Evolutionary conservation across 148 eudicot genomes (phyloP), one percentile per base, ranked within the genome.

Genomic region (Polygonum maritimum): DNA sequence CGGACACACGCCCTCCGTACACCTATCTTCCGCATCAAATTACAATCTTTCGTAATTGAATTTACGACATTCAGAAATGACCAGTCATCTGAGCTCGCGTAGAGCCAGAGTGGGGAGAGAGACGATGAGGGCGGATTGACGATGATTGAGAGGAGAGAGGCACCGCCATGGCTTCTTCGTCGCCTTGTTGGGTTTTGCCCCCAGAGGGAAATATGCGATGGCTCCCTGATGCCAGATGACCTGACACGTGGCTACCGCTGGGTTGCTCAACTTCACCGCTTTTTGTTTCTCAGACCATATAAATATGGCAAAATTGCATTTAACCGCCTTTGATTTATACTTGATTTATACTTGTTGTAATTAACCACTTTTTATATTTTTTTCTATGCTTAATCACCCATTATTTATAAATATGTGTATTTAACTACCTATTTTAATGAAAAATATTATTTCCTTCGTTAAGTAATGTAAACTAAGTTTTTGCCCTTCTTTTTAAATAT

Each of bases 181-280:
- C 71, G 71, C 49, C 77, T 58, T 22, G 72, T 62, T 63, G 57
- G 48, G 19, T 35, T 67, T 67, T 67, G 71, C 44, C 71, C 45
- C 45, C 45, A 67, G 41, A 36, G 19, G n/a, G 18, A 45, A 78
- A 74, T 65, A 75, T 79, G 82, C 82, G 75, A 75, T 73, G 63
- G 58, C 39, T 26, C 31, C 31, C 51, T 44, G 48, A 60, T 82
- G 87, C 85, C 87, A 84, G 87, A 80, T 80, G 71, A 65, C 44
- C 73, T 44, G 31, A 82, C 87, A 82, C 87, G 87, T 80, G 85
- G 85, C 81, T 16, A 15, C 8, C 3, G 55, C 22, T 80, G 51
- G 79, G 75, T 76, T 67, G 54, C 54, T 52, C 19, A 2, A 18
- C 45, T 14, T 67, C 71, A 12, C 9, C 71, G 21, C 31, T 26